phyloP scores from a whole-genome alignment of 345 rosid species.

The Citrus unshiu region DNA sequence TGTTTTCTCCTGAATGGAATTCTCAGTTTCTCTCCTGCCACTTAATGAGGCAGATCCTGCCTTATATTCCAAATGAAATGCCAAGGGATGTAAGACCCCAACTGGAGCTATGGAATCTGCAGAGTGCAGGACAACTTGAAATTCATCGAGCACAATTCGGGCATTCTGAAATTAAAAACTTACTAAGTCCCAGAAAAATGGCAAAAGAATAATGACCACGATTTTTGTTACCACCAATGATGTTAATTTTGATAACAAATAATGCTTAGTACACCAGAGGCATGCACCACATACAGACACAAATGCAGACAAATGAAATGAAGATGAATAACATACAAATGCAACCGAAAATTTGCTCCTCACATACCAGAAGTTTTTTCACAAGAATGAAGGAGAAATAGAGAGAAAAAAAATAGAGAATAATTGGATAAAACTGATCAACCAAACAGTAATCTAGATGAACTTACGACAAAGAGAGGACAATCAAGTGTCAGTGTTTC shows the following conservation, averaged over 20 bases:
- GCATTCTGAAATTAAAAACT: slow-evolving; percentile 54
- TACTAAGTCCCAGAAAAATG: slow-evolving; percentile 9
- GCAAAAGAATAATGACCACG: slow-evolving; percentile 5
- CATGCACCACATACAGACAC: background rate
- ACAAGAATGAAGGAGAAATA: background rate
- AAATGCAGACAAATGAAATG: background rate
- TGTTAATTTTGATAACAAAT: background rate
- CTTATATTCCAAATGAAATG: slow-evolving; percentile 74
- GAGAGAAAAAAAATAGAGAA: background rate
- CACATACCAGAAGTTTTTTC: background rate
- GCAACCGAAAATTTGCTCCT: background rate
- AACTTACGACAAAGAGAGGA: slow-evolving; percentile 79
- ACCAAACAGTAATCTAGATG: slow-evolving; percentile 1
- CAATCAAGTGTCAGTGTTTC: slow-evolving; percentile 95
- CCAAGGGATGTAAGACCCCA: slow-evolving; percentile 79
- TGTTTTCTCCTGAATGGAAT: slow-evolving; percentile 27
- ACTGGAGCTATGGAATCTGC: slow-evolving; percentile 89
- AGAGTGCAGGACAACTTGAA: slow-evolving; percentile 71
- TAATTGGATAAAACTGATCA: background rate
- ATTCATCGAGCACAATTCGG: slow-evolving; percentile 80
- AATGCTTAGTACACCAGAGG: background rate
- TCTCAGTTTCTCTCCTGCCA: slow-evolving; percentile 10
- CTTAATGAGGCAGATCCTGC: slow-evolving; percentile 20
- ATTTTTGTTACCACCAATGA: slow-evolving; percentile 2
- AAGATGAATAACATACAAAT: background rate